Evolutionary conservation across 2,329 filamentous ascomycete genomes (phyloP), one percentile per base, ranked within the genome.

Genomic region (Stachybotrys elegans): DNA sequence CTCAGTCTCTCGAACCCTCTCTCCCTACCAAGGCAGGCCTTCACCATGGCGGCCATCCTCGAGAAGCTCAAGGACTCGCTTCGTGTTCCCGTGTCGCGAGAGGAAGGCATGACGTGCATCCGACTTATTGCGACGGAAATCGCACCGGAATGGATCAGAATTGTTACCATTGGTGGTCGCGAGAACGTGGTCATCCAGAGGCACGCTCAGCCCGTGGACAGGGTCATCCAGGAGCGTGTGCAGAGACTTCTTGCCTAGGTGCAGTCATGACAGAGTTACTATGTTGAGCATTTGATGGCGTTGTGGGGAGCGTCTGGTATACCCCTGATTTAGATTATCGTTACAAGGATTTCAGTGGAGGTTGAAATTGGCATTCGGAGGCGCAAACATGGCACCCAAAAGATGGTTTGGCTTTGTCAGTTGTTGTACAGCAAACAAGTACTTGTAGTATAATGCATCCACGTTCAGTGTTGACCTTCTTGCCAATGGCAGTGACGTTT

Each of bases 11-110:
- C 70, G n/a, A 74, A 65, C 29, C 65, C 68, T 7, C 54, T 60
- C 36, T 68, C 66, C 22, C 72, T 79, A 55, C 75, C 71, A 5
- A 70, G 81, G 9, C 69, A 86, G 49, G 78, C 83, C 1, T 89
- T 87, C 56, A 77, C 78, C 20, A 77, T 89, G 71, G 67, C 75
- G 22, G 73, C 72, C 12, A 67, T 89, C 43, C 66, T 84, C 16
- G 75, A 79, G 51, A 84, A 81, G 59, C 70, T 90, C 40, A 77
- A 75, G 55, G 84, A 88, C 61, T 89, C 85, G 21, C 67, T 86
- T 45, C 69, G 75, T 5, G 68, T 71, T 51, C 75, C 76, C 4
- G 65, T 79, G 42, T 75, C 76, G 23, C 62, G 60, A 38, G 76
- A 78, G 34, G 78, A 81, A 54, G 75, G 68, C 5, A 64, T 67